These are phyloP conservation scores for Fusarium tjaetaba DNA, from an alignment of 2,329 filamentous ascomycete species.

Conservation along the genomic window DNA sequence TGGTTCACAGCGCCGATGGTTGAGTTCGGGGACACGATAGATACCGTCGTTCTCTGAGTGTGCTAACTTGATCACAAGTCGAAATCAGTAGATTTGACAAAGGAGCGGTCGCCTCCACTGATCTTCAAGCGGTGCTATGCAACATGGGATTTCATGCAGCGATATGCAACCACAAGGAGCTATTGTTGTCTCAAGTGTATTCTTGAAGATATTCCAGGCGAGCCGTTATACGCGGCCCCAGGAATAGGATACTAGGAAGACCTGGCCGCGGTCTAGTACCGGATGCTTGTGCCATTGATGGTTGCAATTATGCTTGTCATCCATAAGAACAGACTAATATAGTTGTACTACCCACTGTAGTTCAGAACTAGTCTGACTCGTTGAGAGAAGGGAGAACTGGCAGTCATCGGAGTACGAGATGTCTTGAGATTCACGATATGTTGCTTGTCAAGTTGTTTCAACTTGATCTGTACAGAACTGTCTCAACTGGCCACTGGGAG, in stretches of 20 bases:
- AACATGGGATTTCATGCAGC: slow-evolving; percentile 43
- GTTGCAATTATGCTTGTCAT: slow-evolving; percentile 38
- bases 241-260: slow-evolving; percentile 4
- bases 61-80: slow-evolving; percentile 3
- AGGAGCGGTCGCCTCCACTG: slow-evolving; percentile 18
- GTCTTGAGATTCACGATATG: background rate
- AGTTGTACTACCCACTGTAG: slow-evolving; percentile 14
- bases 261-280: slow-evolving; percentile 4
- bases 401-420: background rate
- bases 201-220: slow-evolving; percentile 1
- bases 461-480: background rate
- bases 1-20: slow-evolving; percentile 19
- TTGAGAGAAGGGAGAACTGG: background rate
- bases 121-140: slow-evolving; percentile 40
- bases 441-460: background rate
- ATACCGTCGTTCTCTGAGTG: background rate
- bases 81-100: slow-evolving; percentile 4
- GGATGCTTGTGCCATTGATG: slow-evolving; percentile 12
- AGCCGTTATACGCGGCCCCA: slow-evolving; percentile 13
- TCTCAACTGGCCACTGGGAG: slow-evolving; percentile 1
- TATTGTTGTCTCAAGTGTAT: slow-evolving; percentile 6
- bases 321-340: slow-evolving; percentile 16
- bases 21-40: slow-evolving; percentile 20
- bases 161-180: slow-evolving; percentile 6
- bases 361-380: slow-evolving; percentile 13